Conservation (phyloP, 768 basidiomycete species). For the Russula lepida region DNA sequence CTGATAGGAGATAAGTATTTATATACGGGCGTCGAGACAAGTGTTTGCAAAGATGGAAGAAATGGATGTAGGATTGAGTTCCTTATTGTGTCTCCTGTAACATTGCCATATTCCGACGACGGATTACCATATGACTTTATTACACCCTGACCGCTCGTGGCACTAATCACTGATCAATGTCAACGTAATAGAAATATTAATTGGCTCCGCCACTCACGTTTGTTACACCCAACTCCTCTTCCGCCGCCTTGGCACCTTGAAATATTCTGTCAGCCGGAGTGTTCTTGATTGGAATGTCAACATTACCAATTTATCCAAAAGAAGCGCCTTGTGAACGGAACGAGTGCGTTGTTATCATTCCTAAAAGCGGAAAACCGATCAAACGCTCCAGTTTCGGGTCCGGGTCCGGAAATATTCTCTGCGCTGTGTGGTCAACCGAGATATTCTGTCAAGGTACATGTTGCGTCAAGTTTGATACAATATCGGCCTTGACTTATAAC, state of each 20-base stretch:
- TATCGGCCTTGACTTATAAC: too few relatives aligned
- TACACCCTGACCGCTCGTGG: neutral
- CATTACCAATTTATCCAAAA: neutral
- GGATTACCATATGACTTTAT: neutral
- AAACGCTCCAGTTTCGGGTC: neutral
- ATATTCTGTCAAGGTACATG: too few relatives aligned
- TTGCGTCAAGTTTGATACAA: too few relatives aligned
- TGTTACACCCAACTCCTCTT: neutral
- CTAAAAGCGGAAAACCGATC: neutral
- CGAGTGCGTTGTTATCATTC: neutral
- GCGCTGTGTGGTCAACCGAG: neutral
- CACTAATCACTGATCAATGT: neutral
- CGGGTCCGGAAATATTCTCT: neutral
- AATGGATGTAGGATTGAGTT: neutral
- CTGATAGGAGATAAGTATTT: neutral
- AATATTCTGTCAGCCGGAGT: neutral
- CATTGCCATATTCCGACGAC: neutral
- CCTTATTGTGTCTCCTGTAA: neutral
- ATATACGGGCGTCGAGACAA: neutral
- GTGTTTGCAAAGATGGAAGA: too few relatives aligned
- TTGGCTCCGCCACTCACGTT: neutral
- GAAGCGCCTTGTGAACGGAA: neutral
- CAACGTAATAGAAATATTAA: neutral
- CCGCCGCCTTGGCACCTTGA: too few relatives aligned
- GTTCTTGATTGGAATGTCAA: neutral